Evolutionary conservation across 2,329 filamentous ascomycete genomes (phyloP).

Genomic region (Macrophomina phaseolina): DNA sequence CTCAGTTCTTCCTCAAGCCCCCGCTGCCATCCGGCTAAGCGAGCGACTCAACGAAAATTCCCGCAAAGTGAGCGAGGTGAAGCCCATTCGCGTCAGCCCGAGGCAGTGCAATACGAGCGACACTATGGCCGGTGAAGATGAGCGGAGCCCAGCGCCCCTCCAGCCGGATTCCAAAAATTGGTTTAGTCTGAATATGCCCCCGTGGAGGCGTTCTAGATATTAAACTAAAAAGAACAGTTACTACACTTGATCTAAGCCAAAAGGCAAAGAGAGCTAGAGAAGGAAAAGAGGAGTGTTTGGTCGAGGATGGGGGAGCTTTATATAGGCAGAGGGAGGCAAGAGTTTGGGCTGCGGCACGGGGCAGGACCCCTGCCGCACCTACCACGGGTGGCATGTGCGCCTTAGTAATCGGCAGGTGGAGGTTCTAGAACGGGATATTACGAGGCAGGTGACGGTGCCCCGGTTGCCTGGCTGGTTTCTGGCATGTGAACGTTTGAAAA

Average conservation of each 20-base stretch:
- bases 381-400: too few species aligned
- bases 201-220: slow-evolving; percentile 12
- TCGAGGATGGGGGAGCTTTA: background rate
- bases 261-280: slow-evolving; percentile 20
- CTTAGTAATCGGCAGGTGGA: background rate
- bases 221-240: slow-evolving; percentile 16
- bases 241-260: slow-evolving; percentile 23
- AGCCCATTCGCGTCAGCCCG: background rate
- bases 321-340: background rate
- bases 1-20: slow-evolving; percentile 9
- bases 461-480: too few species aligned
- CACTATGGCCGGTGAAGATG: slow-evolving; percentile 1
- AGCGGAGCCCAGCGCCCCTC: background rate
- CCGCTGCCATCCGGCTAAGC: background rate
- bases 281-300: background rate
- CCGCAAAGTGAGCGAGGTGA: background rate
- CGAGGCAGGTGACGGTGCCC: too few species aligned
- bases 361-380: too few species aligned
- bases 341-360: too few species aligned
- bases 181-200: slow-evolving; percentile 9
- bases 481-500: too few species aligned
- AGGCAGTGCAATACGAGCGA: slow-evolving; percentile 15
- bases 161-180: background rate
- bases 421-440: too few species aligned
- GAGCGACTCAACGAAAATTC: slow-evolving; percentile 4